These are phyloP conservation scores for Boletus eberwhitei DNA, from an alignment of 768 basidiomycete species.

Conservation along the genomic window DNA sequence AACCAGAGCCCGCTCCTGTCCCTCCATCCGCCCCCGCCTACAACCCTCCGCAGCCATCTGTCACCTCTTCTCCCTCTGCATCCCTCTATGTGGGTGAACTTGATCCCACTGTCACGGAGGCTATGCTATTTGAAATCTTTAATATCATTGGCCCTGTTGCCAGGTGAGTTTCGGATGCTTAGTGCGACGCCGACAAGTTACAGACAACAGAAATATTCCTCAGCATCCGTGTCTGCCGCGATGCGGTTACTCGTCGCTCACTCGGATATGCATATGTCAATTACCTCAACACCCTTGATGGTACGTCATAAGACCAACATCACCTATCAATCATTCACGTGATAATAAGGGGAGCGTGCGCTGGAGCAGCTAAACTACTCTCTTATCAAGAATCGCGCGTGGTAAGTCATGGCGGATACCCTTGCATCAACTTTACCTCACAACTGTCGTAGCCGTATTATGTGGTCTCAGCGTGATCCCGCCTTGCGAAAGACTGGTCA, in stretches of 20 bases:
- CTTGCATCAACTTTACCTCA: not conserved
- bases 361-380: constrained; percentile 99
- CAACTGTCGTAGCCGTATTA: constrained; percentile 73
- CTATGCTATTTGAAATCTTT: constrained; percentile 99
- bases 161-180: constrained; percentile 52
- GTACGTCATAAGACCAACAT: constrained; percentile 40
- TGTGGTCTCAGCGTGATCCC: constrained; percentile 99
- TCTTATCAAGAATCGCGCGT: constrained; percentile 95
- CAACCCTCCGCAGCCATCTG: constrained; percentile 49
- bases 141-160: constrained; percentile 99
- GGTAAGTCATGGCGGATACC: constrained; percentile 47
- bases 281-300: constrained; percentile 93
- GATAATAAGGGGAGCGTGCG: constrained; percentile 81
- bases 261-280: constrained; percentile 99
- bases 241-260: constrained; percentile 98
- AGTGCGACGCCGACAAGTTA: not conserved
- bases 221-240: constrained; percentile 99
- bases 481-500: constrained; percentile 98
- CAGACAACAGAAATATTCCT: not conserved
- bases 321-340: not conserved
- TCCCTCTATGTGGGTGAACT: constrained; percentile 99
- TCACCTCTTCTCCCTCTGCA: constrained; percentile 72
- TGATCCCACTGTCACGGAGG: constrained; percentile 96
- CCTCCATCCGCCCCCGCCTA: constrained; percentile 50
- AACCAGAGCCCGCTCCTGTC: constrained; percentile 46